phyloP scores from a whole-genome alignment of 306 rosid genomes.

The Quercus glauca region DNA sequence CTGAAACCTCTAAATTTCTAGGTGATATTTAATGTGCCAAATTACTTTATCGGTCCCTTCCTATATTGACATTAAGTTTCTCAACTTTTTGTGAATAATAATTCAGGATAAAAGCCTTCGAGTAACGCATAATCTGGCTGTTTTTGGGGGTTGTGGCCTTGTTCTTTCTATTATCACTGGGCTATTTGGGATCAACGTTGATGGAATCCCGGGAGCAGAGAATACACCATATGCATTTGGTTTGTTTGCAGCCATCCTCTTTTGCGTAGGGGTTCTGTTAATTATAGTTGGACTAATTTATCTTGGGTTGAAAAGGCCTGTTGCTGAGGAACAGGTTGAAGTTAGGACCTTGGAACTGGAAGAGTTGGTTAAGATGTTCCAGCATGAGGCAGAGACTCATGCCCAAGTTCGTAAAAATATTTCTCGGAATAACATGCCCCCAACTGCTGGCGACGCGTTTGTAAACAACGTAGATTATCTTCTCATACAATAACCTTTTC shows the following conservation, averaged over 20 bases:
- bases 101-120: slow-evolving; percentile 86
- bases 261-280: slow-evolving; percentile 50
- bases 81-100: slow-evolving; percentile 16
- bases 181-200: slow-evolving; percentile 89
- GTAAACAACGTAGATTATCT: slow-evolving; percentile 32
- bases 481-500: slow-evolving; percentile 24
- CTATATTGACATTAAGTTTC: slow-evolving; percentile 13
- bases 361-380: slow-evolving; percentile 70
- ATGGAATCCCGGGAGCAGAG: slow-evolving; percentile 77
- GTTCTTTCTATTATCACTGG: slow-evolving; percentile 82
- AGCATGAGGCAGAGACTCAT: slow-evolving; percentile 93
- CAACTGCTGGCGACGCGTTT: slow-evolving; percentile 69
- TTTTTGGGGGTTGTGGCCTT: slow-evolving; percentile 82
- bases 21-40: not conserved
- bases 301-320: slow-evolving; percentile 74
- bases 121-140: slow-evolving; percentile 80
- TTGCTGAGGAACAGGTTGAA: slow-evolving; percentile 54
- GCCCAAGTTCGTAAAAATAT: slow-evolving; percentile 60
- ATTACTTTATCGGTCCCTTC: not conserved
- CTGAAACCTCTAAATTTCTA: not conserved
- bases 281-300: slow-evolving; percentile 57
- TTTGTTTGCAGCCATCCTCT: slow-evolving; percentile 57
- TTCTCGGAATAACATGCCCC: slow-evolving; percentile 61
- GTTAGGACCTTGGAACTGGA: slow-evolving; percentile 81
- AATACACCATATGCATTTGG: slow-evolving; percentile 82